These are phyloP conservation scores for Solanum aculeatissimum DNA, from an alignment of 305 asterid genomes.

Conservation along the genomic window DNA sequence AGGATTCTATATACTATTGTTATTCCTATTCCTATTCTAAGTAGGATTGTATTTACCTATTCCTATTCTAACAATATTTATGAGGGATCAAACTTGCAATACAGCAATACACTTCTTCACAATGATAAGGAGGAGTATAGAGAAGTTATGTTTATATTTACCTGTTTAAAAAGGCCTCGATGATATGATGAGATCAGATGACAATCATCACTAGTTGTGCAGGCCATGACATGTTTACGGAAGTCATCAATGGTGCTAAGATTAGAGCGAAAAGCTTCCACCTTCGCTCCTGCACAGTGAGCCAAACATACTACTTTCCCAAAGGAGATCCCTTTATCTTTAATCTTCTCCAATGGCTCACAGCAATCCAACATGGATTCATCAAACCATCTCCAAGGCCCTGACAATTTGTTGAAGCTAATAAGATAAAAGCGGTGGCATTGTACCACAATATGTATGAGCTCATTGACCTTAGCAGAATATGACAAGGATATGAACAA, in stretches of 20 bases:
- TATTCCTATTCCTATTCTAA: no score
- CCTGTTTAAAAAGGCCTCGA: constrained; percentile 84
- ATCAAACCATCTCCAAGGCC: constrained; percentile 99
- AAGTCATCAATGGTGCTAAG: constrained; percentile 78
- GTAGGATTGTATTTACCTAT: no score
- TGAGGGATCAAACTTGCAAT: background rate
- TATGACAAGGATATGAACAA: background rate
- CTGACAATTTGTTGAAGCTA: constrained; percentile 22
- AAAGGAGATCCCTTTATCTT: constrained; percentile 79
- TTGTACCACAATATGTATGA: background rate
- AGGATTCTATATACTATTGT: no score
- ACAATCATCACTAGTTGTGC: constrained; percentile 67
- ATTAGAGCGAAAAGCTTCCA: constrained; percentile 81
- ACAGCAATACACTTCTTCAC: background rate
- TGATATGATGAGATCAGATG: constrained; percentile 84
- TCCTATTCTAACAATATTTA: no score
- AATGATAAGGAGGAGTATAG: background rate
- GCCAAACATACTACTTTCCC: constrained; percentile 97
- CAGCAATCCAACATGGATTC: constrained; percentile 98
- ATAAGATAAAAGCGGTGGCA: background rate
- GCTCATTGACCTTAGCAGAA: background rate
- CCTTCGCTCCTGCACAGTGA: constrained; percentile 94
- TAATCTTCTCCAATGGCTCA: constrained; percentile 88
- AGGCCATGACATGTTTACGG: constrained; percentile 59
- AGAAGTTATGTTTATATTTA: background rate